Evolutionary conservation across 805 yeast species (phyloP).

Genomic region (Monosporozyma aerobia): DNA sequence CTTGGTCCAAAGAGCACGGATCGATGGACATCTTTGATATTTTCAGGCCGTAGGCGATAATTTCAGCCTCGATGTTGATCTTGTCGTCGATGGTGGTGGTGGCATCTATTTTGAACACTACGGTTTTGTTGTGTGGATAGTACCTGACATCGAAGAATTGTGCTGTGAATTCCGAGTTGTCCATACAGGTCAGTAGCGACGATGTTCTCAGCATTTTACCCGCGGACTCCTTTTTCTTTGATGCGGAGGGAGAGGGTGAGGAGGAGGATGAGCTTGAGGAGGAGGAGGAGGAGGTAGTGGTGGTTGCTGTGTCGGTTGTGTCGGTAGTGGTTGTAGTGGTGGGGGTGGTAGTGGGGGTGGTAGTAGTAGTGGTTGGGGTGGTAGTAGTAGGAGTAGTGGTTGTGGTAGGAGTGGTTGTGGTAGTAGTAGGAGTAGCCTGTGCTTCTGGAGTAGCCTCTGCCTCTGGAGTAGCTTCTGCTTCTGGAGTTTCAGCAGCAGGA

Average conservation of each 20-base stretch:
- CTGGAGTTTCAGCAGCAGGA: background rate
- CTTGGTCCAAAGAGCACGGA: constrained; percentile 54
- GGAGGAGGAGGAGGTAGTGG: background rate
- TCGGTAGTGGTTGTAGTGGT: background rate
- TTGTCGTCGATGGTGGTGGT: constrained; percentile 68
- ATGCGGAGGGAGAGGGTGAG: background rate
- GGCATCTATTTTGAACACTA: constrained; percentile 63
- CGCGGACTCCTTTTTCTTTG: background rate
- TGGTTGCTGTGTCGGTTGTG: background rate
- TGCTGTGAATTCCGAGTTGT: constrained; percentile 77
- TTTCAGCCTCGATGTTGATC: constrained; percentile 52
- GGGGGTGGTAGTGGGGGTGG: background rate
- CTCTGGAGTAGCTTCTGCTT: background rate
- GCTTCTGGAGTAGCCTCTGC: background rate
- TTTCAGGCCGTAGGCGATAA: constrained; percentile 75
- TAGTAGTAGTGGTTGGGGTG: background rate
- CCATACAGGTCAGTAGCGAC: constrained; percentile 88
- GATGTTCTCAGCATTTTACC: constrained; percentile 37
- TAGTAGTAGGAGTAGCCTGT: background rate
- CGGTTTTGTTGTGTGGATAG: constrained; percentile 56
- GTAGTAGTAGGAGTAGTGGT: background rate
- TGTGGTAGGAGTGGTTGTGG: background rate
- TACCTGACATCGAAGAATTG: constrained; percentile 68
- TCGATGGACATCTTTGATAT: constrained; percentile 45
- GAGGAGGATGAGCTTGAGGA: background rate